Evolutionary conservation across 371 early-diverging fungal species (phyloP).

Genomic region (Smittium culicis): DNA sequence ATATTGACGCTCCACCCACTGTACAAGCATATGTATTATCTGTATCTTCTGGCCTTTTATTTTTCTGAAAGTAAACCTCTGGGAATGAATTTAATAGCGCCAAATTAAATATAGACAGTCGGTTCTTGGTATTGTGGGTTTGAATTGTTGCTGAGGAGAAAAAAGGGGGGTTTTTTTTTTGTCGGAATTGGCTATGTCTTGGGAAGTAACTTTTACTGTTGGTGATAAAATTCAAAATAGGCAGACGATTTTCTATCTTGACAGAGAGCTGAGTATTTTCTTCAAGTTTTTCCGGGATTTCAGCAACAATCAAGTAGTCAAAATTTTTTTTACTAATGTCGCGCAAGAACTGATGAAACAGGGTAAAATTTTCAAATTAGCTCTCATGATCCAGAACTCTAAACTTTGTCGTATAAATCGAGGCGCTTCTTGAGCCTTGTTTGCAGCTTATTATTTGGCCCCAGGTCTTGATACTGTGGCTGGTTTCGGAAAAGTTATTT

Average conservation of each 20-base stretch:
- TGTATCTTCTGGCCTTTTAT: background rate
- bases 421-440: background rate
- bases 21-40: background rate
- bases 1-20: background rate
- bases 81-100: background rate
- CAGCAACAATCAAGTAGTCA: background rate
- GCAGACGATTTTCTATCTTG: background rate
- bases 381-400: background rate
- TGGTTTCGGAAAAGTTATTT: slow-evolving; percentile 4
- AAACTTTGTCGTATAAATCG: background rate
- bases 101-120: background rate
- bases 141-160: background rate
- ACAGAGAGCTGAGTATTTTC: background rate
- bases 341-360: slow-evolving; percentile 2
- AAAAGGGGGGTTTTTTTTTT: background rate
- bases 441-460: slow-evolving; percentile 1
- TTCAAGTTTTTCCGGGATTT: background rate
- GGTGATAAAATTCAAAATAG: background rate
- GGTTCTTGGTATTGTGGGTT: background rate
- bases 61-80: background rate
- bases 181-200: background rate
- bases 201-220: background rate
- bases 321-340: background rate
- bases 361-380: background rate
- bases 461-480: background rate